These are phyloP conservation scores for Triadica sebifera DNA, from an alignment of 345 rosid genomes.

Conservation along the genomic window DNA sequence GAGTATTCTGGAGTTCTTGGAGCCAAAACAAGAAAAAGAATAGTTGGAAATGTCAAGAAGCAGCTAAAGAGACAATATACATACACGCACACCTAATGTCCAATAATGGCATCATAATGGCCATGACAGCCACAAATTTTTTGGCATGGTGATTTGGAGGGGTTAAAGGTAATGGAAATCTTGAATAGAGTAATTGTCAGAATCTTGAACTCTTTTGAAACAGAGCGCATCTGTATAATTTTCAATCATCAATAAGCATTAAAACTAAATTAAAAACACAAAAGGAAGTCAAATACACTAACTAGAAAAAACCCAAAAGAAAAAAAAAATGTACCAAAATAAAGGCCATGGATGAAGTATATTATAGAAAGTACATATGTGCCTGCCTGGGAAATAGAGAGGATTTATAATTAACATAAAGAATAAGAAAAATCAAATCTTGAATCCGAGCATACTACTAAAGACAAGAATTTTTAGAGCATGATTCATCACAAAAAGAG, in stretches of 20 bases:
- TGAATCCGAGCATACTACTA: no score
- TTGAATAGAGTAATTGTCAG: neutral
- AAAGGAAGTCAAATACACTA: neutral
- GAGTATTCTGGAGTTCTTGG: no score
- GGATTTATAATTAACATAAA: neutral
- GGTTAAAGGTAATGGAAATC: no score
- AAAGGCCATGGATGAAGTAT: neutral
- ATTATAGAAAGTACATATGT: neutral
- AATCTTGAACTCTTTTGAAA: constrained; percentile 67
- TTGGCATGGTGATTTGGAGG: no score
- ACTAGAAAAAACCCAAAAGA: neutral
- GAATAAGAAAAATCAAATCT: neutral
- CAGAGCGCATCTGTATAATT: constrained; percentile 69
- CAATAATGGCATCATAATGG: no score
- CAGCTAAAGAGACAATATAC: no score
- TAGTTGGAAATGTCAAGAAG: no score
- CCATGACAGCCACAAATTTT: no score
- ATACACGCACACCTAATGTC: no score
- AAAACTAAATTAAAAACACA: neutral
- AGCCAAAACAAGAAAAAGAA: no score
- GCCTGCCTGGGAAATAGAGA: neutral
- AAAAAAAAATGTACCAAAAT: neutral
- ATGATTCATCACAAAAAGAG: neutral
- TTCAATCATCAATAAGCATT: constrained; percentile 9
- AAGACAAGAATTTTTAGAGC: neutral